Conservation (phyloP, 106 monocot genomes). For the Dioscorea zingiberensis region DNA sequence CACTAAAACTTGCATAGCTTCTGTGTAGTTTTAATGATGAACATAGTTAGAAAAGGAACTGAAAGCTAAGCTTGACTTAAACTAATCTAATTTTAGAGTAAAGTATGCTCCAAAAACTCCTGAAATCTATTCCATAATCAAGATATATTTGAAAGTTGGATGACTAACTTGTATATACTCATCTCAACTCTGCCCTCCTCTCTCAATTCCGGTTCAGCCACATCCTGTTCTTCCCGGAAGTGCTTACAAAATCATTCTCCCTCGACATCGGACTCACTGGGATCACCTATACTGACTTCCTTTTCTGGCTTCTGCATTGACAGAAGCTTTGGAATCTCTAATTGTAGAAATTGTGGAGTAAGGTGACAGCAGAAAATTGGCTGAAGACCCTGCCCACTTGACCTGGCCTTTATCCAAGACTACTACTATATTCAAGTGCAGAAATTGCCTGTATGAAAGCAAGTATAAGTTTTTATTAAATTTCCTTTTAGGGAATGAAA, state of each 20-base stretch:
- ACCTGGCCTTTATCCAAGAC: slow-evolving; percentile 82
- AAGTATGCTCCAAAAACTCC: no score
- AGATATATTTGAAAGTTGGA: neutral
- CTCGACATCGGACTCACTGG: slow-evolving; percentile 14
- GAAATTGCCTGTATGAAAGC: slow-evolving; percentile 68
- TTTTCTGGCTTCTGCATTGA: slow-evolving; percentile 13
- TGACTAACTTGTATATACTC: slow-evolving; percentile 79
- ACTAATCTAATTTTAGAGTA: no score
- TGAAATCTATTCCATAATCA: no score
- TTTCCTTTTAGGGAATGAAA: neutral
- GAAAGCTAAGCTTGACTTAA: no score
- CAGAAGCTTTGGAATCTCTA: slow-evolving; percentile 16
- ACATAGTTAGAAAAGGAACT: neutral
- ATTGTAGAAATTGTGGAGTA: slow-evolving; percentile 32
- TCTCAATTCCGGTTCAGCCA: slow-evolving; percentile 42
- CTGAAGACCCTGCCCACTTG: slow-evolving; percentile 64
- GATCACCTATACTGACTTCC: slow-evolving; percentile 11
- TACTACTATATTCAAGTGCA: slow-evolving; percentile 70
- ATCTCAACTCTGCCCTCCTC: slow-evolving; percentile 80
- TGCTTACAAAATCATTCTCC: slow-evolving; percentile 20
- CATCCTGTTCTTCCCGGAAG: slow-evolving; percentile 32
- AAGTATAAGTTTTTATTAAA: slow-evolving; percentile 3
- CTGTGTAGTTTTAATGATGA: slow-evolving; percentile 26
- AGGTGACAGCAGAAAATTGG: slow-evolving; percentile 43
- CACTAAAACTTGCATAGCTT: slow-evolving; percentile 60